A percentile compares a stretch with the other conserved stretches of the same genome.
Evolutionary conservation across 1,284 basidiomycete species (phyloP).

Genomic region (Trametes pubescens): DNA sequence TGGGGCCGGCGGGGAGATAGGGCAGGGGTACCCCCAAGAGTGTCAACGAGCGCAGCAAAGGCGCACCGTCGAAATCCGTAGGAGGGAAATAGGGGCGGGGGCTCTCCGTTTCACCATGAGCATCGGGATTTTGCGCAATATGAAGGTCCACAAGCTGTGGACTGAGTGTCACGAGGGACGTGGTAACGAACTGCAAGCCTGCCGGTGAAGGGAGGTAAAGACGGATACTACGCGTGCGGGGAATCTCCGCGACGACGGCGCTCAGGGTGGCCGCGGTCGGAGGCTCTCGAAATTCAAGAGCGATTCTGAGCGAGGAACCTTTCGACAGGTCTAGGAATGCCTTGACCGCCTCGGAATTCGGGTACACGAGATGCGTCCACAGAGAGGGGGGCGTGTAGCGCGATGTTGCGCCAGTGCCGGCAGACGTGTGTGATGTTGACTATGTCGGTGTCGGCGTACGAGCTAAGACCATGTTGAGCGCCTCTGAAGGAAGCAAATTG

Average conservation of each 20-base stretch:
- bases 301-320: neutral
- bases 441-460: neutral
- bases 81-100: too few species aligned
- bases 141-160: constrained; percentile 10
- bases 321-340: constrained; percentile 11
- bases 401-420: constrained; percentile 10
- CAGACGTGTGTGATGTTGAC: constrained; percentile 12
- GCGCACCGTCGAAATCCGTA: neutral
- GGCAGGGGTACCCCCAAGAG: neutral
- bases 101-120: too few species aligned
- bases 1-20: neutral
- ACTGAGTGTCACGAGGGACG: neutral
- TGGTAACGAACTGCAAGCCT: neutral
- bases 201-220: neutral
- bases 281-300: neutral
- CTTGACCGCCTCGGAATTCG: constrained; percentile 1
- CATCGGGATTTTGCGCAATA: too few species aligned
- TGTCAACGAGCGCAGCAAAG: constrained; percentile 6
- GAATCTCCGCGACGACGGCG: constrained; percentile 1
- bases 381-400: constrained; percentile 6
- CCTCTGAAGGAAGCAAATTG: neutral
- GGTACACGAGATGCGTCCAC: constrained; percentile 15
- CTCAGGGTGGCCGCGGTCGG: neutral
- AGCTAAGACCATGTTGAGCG: neutral
- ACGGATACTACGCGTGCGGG: constrained; percentile 5